phyloP scores from a whole-genome alignment of 2,329 filamentous ascomycete genomes.

The Capronia coronata region DNA sequence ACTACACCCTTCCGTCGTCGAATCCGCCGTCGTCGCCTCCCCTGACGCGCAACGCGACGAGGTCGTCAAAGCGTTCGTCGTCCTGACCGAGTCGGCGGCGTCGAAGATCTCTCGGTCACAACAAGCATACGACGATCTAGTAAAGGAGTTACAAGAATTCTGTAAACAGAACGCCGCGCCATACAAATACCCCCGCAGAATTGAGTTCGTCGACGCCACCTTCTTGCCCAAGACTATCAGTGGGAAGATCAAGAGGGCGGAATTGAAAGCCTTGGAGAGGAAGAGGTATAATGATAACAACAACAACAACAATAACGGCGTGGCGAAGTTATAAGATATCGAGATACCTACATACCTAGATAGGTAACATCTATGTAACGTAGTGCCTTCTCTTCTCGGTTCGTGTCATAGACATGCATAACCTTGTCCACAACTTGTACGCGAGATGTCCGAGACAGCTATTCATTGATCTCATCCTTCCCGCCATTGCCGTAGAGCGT shows the following conservation, averaged over 20 bases:
- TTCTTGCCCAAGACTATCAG: conserved; percentile 39
- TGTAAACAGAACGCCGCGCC: conserved; percentile 39
- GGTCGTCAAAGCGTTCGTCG: conserved; percentile 40
- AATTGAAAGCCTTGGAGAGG: conserved; percentile 37
- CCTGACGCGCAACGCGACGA: conserved; percentile 36
- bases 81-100: conserved; percentile 28
- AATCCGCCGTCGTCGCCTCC: conserved; percentile 38
- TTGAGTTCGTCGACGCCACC: conserved; percentile 35
- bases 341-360: not conserved
- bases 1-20: conserved; percentile 36
- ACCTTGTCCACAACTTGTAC: too few relatives aligned
- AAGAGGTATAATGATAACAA: conserved; percentile 23
- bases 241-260: conserved; percentile 35
- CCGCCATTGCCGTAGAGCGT: too few relatives aligned
- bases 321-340: conserved; percentile 15
- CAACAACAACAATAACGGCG: too few relatives aligned
- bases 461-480: too few relatives aligned
- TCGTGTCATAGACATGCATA: too few relatives aligned
- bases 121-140: conserved; percentile 19
- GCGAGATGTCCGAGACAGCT: too few relatives aligned
- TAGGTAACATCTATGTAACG: too few relatives aligned
- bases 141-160: conserved; percentile 37
- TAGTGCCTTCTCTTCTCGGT: too few relatives aligned
- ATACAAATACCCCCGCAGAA: conserved; percentile 39
- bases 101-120: conserved; percentile 1